These are phyloP conservation scores for Pyricularia sp. DNA, from an alignment of 2,329 filamentous ascomycete species.

Conservation along the genomic window DNA sequence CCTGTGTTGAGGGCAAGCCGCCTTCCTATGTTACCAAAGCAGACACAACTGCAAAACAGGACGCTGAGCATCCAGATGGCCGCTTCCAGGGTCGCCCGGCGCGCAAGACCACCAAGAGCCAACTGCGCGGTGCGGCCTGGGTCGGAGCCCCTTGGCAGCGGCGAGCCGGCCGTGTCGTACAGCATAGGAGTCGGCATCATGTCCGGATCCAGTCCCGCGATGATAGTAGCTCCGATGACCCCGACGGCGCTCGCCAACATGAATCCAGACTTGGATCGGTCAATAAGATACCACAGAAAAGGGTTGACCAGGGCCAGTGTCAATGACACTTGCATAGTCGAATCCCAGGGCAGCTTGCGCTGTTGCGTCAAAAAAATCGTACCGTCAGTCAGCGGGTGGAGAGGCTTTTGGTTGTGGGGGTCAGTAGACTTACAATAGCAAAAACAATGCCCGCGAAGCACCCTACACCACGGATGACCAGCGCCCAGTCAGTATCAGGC, in stretches of 20 bases:
- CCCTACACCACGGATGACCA: conserved; percentile 48
- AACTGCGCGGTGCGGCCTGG: conserved; percentile 9
- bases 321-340: conserved; percentile 83
- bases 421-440: conserved; percentile 54
- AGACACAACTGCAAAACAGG: conserved; percentile 87
- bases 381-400: background rate
- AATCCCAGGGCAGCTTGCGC: conserved; percentile 88
- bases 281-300: conserved; percentile 91
- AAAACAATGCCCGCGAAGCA: conserved; percentile 53
- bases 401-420: background rate
- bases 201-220: conserved; percentile 68
- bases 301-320: conserved; percentile 88
- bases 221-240: conserved; percentile 59
- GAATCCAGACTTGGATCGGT: conserved; percentile 79
- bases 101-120: conserved; percentile 35
- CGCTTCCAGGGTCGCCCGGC: conserved; percentile 54
- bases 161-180: background rate
- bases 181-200: conserved; percentile 62
- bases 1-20: conserved; percentile 52
- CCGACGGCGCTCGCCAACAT: conserved; percentile 68
- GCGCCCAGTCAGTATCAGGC: conserved; percentile 62
- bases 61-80: conserved; percentile 89
- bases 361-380: conserved; percentile 23
- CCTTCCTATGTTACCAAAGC: conserved; percentile 91
- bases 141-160: conserved; percentile 1